Evolutionary conservation across 2,329 filamentous ascomycete species (phyloP).

Genomic region (Intubia oerlemansii): DNA sequence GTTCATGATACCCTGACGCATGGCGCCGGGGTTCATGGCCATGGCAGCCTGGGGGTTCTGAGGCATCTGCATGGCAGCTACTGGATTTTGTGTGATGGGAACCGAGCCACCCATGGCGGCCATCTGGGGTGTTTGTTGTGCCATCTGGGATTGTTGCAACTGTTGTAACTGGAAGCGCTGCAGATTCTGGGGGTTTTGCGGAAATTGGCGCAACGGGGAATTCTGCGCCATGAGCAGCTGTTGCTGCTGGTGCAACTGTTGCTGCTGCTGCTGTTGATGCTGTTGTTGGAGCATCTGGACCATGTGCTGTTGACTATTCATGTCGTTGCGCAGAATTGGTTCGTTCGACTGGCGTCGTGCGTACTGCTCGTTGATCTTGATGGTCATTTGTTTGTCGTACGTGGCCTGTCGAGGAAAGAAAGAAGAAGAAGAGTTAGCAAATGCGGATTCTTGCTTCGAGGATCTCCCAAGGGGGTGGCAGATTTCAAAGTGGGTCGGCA

Average conservation of each 20-base stretch:
- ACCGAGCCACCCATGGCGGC: too few relatives aligned
- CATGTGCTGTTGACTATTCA: slow-evolving; percentile 20
- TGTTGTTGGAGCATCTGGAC: slow-evolving; percentile 10
- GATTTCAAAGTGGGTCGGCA: slow-evolving; percentile 7
- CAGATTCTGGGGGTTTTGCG: slow-evolving; percentile 21
- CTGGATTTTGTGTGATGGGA: too few relatives aligned
- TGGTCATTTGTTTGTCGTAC: slow-evolving; percentile 26
- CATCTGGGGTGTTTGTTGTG: slow-evolving; percentile 23
- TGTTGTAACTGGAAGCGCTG: slow-evolving; percentile 37
- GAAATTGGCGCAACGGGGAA: slow-evolving; percentile 1
- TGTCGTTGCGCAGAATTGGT: slow-evolving; percentile 24
- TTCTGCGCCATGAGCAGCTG: slow-evolving; percentile 25
- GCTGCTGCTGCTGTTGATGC: slow-evolving; percentile 11
- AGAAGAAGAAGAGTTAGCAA: neutral
- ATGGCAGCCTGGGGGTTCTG: too few relatives aligned
- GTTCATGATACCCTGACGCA: neutral
- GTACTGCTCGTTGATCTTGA: slow-evolving; percentile 26
- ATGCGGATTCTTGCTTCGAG: too few relatives aligned
- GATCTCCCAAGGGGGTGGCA: too few relatives aligned
- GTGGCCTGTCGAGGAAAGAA: slow-evolving; percentile 19
- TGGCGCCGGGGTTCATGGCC: slow-evolving; percentile 15
- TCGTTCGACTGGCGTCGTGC: slow-evolving; percentile 28
- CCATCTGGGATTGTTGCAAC: slow-evolving; percentile 32
- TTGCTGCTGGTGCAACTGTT: slow-evolving; percentile 16
- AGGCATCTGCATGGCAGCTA: too few relatives aligned